phyloP scores from a whole-genome alignment of 129 eudicot species.

The Sambucus nigra region DNA sequence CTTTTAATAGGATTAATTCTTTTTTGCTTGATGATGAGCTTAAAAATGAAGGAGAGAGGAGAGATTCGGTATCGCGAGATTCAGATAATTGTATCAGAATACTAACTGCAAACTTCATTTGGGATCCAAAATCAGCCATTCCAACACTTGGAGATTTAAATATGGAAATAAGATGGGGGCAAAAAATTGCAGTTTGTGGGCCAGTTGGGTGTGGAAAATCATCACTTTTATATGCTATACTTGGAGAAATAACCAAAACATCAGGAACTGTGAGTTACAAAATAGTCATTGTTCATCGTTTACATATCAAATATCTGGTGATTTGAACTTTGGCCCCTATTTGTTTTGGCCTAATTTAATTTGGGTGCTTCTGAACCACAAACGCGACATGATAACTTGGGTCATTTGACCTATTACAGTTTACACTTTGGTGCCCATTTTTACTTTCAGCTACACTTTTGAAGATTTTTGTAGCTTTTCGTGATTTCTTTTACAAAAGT shows the following conservation, averaged over 20 bases:
- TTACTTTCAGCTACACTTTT: no score
- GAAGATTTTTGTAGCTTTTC: no score
- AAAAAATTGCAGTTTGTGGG: constrained; percentile 36
- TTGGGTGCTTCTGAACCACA: no score
- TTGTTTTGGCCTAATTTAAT: no score
- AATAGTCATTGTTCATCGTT: not conserved
- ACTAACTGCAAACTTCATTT: constrained; percentile 4
- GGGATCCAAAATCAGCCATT: constrained; percentile 19
- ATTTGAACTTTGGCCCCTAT: no score
- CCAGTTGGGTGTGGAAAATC: constrained; percentile 38
- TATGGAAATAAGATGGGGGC: constrained; percentile 17
- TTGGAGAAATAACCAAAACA: constrained; percentile 27
- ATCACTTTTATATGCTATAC: constrained; percentile 22
- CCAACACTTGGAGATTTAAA: constrained; percentile 20
- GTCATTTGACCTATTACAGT: no score
- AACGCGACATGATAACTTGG: no score
- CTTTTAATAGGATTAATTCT: not conserved
- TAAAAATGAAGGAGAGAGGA: not conserved
- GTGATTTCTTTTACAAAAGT: no score
- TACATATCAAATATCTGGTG: no score
- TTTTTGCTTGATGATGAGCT: not conserved
- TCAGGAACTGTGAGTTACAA: constrained; percentile 18
- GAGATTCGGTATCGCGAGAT: not conserved
- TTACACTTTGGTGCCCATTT: no score
- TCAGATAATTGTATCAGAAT: not conserved